phyloP scores from a whole-genome alignment of 192 early-diverging fungal genomes.

The Coemansia sp. region DNA sequence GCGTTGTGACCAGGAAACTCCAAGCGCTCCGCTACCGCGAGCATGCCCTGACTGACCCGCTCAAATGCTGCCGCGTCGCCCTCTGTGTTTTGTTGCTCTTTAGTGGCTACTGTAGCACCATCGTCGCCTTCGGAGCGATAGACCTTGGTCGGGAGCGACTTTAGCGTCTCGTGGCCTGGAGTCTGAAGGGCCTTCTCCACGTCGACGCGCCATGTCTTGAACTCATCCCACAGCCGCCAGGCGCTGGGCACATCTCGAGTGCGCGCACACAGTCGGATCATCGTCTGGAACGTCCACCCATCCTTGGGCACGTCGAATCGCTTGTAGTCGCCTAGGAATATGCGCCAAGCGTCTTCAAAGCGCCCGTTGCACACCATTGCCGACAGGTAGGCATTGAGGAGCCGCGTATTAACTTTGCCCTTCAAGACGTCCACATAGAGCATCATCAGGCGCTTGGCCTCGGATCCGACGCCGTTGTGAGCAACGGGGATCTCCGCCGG shows the following conservation, averaged over 20 bases:
- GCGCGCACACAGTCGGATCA: constrained; percentile 62
- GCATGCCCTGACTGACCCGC: constrained; percentile 29
- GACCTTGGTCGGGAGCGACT: constrained; percentile 22
- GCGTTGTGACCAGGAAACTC: constrained; percentile 32
- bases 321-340: constrained; percentile 56
- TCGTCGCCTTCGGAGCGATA: constrained; percentile 7
- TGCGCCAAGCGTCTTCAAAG: constrained; percentile 44
- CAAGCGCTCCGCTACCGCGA: constrained; percentile 29
- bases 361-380: constrained; percentile 59
- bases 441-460: constrained; percentile 27
- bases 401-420: constrained; percentile 48
- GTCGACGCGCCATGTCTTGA: constrained; percentile 57
- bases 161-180: constrained; percentile 33
- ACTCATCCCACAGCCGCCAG: constrained; percentile 68
- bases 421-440: constrained; percentile 39
- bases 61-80: constrained; percentile 24
- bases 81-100: not conserved
- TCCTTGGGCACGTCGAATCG: constrained; percentile 53
- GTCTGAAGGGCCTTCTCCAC: constrained; percentile 41
- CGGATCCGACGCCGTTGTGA: constrained; percentile 37
- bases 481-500: constrained; percentile 38
- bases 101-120: not conserved
- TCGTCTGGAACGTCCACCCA: constrained; percentile 62
- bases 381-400: constrained; percentile 63
- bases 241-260: constrained; percentile 61